Evolutionary conservation across 2,329 filamentous ascomycete species (phyloP).

Genomic region (Rhynchosporium secalis): DNA sequence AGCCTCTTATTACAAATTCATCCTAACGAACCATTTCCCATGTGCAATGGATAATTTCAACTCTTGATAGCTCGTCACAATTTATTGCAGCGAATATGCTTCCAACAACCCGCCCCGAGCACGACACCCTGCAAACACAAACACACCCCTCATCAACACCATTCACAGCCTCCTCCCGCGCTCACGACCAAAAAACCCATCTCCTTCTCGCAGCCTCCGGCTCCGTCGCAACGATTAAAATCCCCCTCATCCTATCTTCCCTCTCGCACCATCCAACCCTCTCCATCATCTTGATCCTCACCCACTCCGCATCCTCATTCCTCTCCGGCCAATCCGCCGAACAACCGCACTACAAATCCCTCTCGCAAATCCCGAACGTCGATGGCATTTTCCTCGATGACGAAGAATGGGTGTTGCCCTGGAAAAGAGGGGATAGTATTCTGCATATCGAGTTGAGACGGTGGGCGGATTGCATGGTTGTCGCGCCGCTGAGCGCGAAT

Average conservation of each 20-base stretch:
- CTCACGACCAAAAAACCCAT: slow-evolving; percentile 55
- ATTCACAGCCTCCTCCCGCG: slow-evolving; percentile 38
- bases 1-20: too few species aligned
- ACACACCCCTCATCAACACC: slow-evolving; percentile 17
- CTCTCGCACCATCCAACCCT: slow-evolving; percentile 55
- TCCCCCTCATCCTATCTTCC: slow-evolving; percentile 63
- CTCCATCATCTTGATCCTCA: slow-evolving; percentile 84
- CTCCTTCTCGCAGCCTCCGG: slow-evolving; percentile 67
- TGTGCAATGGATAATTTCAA: not conserved
- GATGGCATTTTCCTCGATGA: slow-evolving; percentile 79
- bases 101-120: slow-evolving; percentile 24
- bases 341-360: slow-evolving; percentile 65
- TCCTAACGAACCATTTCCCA: not conserved
- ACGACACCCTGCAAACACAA: slow-evolving; percentile 15
- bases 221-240: slow-evolving; percentile 87
- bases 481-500: slow-evolving; percentile 83
- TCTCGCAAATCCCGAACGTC: slow-evolving; percentile 66
- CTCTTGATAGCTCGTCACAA: not conserved
- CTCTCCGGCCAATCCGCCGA: slow-evolving; percentile 73
- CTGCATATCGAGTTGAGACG: slow-evolving; percentile 86
- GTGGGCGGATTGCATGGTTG: slow-evolving; percentile 77
- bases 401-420: slow-evolving; percentile 81
- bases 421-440: slow-evolving; percentile 76
- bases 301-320: slow-evolving; percentile 71
- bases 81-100: slow-evolving; percentile 25